Evolutionary conservation across 2,329 filamentous ascomycete genomes (phyloP).

Genomic region (Calonectria pseudoreteaudii): DNA sequence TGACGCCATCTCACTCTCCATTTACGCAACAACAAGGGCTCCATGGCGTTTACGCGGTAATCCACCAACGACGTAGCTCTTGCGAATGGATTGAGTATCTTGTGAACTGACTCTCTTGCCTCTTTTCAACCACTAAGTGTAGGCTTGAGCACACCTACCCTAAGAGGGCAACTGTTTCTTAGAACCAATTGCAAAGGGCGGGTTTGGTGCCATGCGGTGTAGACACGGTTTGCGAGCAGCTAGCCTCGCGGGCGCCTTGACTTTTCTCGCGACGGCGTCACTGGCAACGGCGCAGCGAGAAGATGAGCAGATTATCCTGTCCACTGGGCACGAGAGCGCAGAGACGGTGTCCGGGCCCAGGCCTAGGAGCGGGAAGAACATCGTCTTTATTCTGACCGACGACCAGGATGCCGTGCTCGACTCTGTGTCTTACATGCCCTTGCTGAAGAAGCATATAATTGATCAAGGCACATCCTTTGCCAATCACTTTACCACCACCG

Average conservation of each 20-base stretch:
- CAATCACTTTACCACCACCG: slow-evolving; percentile 74
- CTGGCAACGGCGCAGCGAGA: background rate
- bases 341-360: background rate
- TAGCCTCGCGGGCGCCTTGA: slow-evolving; percentile 9
- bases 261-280: background rate
- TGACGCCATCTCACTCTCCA: slow-evolving; percentile 35
- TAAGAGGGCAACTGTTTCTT: background rate
- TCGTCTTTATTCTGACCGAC: slow-evolving; percentile 76
- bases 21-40: slow-evolving; percentile 30
- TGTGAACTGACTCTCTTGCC: background rate
- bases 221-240: slow-evolving; percentile 16
- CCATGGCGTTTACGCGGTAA: slow-evolving; percentile 17
- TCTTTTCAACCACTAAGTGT: background rate
- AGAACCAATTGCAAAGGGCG: background rate
- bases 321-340: background rate
- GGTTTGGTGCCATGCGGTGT: slow-evolving; percentile 22
- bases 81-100: background rate
- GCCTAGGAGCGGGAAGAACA: slow-evolving; percentile 58
- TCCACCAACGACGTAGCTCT: background rate
- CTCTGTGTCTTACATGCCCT: slow-evolving; percentile 71
- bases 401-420: slow-evolving; percentile 74
- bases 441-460: slow-evolving; percentile 65
- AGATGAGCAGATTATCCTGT: background rate
- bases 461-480: slow-evolving; percentile 69
- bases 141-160: too few relatives aligned